Evolutionary conservation across 768 basidiomycete species (phyloP).

Genomic region (Pholiota molesta): DNA sequence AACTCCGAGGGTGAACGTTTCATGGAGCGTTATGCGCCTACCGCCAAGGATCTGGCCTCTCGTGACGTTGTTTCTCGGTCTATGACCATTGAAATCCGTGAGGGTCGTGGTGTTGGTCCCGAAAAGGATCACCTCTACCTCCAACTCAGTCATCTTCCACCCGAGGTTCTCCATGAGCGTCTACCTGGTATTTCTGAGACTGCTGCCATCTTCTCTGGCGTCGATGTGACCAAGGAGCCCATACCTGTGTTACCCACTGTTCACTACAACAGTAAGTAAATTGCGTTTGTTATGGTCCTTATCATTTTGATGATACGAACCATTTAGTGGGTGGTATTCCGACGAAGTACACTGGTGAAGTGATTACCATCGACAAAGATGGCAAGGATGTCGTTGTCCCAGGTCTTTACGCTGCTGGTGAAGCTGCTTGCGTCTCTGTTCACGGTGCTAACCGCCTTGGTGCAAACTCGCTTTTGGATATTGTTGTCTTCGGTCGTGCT

Average conservation of each 20-base stretch:
- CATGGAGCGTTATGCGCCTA: constrained; percentile 99
- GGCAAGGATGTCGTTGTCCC: constrained; percentile 95
- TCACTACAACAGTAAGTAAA: constrained; percentile 91
- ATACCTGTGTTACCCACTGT: constrained; percentile 98
- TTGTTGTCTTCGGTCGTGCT: constrained; percentile 99
- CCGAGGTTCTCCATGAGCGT: constrained; percentile 94
- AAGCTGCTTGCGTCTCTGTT: constrained; percentile 98
- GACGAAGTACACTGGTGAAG: constrained; percentile 97
- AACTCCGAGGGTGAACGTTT: constrained; percentile 99
- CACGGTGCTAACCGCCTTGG: constrained; percentile 99
- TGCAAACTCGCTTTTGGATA: constrained; percentile 98
- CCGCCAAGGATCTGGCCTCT: constrained; percentile 98
- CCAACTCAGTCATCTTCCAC: constrained; percentile 95
- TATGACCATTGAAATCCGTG: constrained; percentile 98
- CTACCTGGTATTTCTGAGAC: constrained; percentile 99
- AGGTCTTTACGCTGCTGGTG: constrained; percentile 97
- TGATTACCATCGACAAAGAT: constrained; percentile 81
- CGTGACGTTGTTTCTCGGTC: constrained; percentile 99
- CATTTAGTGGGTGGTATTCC: constrained; percentile 96
- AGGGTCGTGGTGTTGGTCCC: constrained; percentile 97
- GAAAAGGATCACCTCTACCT: constrained; percentile 98
- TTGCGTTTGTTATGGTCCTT: neutral
- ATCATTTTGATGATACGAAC: constrained; percentile 3
- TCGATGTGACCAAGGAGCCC: constrained; percentile 99
- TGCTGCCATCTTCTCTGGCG: constrained; percentile 97